Evolutionary conservation across 1,284 basidiomycete species (phyloP).

Genomic region (Singerocomus rubriflavus): DNA sequence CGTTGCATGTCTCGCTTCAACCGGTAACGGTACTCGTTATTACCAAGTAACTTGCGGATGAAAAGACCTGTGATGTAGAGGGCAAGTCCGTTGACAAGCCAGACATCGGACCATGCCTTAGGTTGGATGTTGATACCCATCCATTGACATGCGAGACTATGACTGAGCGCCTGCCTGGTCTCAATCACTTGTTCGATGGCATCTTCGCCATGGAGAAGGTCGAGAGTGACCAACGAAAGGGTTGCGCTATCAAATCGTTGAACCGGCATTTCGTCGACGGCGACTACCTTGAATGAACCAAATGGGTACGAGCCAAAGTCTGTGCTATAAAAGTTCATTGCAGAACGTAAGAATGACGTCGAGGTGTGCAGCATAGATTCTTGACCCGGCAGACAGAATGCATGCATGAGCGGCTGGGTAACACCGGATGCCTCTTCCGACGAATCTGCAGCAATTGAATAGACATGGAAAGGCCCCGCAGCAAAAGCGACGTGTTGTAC

Average conservation of each 20-base stretch:
- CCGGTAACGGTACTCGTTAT: conserved; percentile 96
- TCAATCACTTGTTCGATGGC: conserved; percentile 95
- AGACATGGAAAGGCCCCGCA: conserved; percentile 89
- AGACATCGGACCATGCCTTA: conserved; percentile 92
- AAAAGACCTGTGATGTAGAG: conserved; percentile 91
- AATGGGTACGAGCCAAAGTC: conserved; percentile 98
- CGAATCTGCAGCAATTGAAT: conserved; percentile 65
- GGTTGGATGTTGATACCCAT: conserved; percentile 95
- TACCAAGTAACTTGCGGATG: conserved; percentile 85
- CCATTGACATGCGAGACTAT: conserved; percentile 96
- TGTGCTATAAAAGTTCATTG: conserved; percentile 89
- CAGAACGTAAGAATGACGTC: conserved; percentile 77
- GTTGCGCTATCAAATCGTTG: conserved; percentile 85
- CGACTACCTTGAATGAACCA: conserved; percentile 93
- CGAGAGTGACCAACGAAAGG: conserved; percentile 76
- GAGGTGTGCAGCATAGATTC: conserved; percentile 68
- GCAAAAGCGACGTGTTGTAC: conserved; percentile 96
- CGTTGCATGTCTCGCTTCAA: conserved; percentile 97
- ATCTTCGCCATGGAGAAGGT: conserved; percentile 84
- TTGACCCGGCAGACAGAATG: conserved; percentile 90
- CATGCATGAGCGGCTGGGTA: conserved; percentile 86
- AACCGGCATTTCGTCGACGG: conserved; percentile 84
- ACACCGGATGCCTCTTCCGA: conserved; percentile 61
- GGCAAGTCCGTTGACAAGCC: conserved; percentile 93
- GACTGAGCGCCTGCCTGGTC: conserved; percentile 81